These are phyloP conservation scores for Penicillium subrubescens DNA, from an alignment of 495 filamentous ascomycete species.

Conservation along the genomic window DNA sequence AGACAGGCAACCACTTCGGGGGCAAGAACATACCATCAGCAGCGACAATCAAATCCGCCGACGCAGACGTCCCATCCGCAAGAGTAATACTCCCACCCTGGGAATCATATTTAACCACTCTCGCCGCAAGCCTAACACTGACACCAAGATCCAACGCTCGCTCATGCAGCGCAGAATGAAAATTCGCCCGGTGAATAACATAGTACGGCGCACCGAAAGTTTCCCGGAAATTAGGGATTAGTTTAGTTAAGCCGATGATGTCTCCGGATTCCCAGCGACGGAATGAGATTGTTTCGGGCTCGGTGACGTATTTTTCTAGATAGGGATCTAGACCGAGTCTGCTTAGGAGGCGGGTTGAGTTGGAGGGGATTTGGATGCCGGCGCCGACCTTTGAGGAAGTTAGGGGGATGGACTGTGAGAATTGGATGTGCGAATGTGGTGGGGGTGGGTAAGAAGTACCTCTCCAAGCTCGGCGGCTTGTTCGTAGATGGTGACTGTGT, in stretches of 20 bases:
- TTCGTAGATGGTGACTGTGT: slow-evolving; percentile 52
- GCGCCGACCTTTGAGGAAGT: slow-evolving; percentile 50
- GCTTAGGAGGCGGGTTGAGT: slow-evolving; percentile 50
- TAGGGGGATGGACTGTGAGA: not conserved
- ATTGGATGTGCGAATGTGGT: no score
- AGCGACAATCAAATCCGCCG: slow-evolving; percentile 45
- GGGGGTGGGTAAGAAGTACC: not conserved
- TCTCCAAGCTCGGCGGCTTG: slow-evolving; percentile 43
- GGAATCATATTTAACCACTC: slow-evolving; percentile 28
- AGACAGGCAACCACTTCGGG: not conserved
- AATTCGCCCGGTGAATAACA: slow-evolving; percentile 48
- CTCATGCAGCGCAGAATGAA: slow-evolving; percentile 36
- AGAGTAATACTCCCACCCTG: slow-evolving; percentile 22
- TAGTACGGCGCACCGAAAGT: slow-evolving; percentile 42
- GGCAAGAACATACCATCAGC: slow-evolving; percentile 42
- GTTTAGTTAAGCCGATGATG: slow-evolving; percentile 38
- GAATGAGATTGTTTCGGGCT: slow-evolving; percentile 41
- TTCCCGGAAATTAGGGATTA: slow-evolving; percentile 40
- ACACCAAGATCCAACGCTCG: slow-evolving; percentile 38
- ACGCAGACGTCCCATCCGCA: slow-evolving; percentile 8
- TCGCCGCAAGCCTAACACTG: slow-evolving; percentile 23
- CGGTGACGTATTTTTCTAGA: slow-evolving; percentile 31
- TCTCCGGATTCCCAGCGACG: slow-evolving; percentile 47
- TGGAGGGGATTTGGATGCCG: slow-evolving; percentile 61
- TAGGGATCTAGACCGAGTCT: slow-evolving; percentile 41